Conservation (phyloP, 179 eudicot species). For the Corrigiola litoralis region DNA sequence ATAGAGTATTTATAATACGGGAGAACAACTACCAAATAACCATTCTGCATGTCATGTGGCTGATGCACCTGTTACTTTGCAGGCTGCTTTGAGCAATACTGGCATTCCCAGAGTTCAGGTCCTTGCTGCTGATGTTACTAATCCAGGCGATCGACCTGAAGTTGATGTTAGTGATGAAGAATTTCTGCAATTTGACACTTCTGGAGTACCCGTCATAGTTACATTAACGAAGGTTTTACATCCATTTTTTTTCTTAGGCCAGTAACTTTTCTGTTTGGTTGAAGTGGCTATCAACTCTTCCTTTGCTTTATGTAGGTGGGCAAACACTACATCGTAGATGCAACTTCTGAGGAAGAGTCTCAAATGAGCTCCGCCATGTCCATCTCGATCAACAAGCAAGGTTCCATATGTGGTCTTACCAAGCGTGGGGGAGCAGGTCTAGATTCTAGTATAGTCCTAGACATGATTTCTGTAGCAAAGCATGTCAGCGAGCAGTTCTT, state of each 20-base stretch:
- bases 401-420: slow-evolving; percentile 71
- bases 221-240: slow-evolving; percentile 73
- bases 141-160: slow-evolving; percentile 76
- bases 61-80: neutral
- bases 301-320: slow-evolving; percentile 52
- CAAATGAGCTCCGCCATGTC: slow-evolving; percentile 94
- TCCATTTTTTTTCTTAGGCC: neutral
- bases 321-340: slow-evolving; percentile 82
- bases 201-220: slow-evolving; percentile 69
- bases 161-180: slow-evolving; percentile 91
- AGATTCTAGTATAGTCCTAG: slow-evolving; percentile 80
- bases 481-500: slow-evolving; percentile 72
- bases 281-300: neutral
- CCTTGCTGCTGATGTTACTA: slow-evolving; percentile 45
- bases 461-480: slow-evolving; percentile 86
- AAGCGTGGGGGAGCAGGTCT: slow-evolving; percentile 87
- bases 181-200: slow-evolving; percentile 75
- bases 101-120: slow-evolving; percentile 77
- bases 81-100: slow-evolving; percentile 93
- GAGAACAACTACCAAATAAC: too few species aligned
- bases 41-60: neutral
- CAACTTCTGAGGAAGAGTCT: slow-evolving; percentile 91
- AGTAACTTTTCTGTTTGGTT: too few species aligned
- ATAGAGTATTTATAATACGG: too few species aligned
- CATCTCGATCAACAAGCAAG: slow-evolving; percentile 63